These are phyloP conservation scores for Verruconis gallopava DNA, from an alignment of 2,329 filamentous ascomycete species.

Conservation along the genomic window DNA sequence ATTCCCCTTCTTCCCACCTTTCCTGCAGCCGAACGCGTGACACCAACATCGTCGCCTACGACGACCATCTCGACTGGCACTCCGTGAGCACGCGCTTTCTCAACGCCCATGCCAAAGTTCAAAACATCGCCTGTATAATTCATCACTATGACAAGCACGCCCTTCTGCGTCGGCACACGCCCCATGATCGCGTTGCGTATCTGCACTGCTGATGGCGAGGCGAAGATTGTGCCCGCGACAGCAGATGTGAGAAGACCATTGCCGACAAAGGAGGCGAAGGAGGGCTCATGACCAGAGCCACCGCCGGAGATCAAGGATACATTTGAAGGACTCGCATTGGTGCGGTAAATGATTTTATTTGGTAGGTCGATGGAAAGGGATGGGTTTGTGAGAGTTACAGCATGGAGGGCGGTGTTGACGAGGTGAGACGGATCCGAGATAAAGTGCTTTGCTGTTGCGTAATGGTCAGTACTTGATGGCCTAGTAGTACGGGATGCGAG, in stretches of 20 bases:
- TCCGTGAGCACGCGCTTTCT: slow-evolving; percentile 75
- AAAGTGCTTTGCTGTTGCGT: slow-evolving; percentile 61
- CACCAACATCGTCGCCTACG: slow-evolving; percentile 83
- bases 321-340: slow-evolving; percentile 40
- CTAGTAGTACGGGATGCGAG: neutral
- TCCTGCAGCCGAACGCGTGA: slow-evolving; percentile 68
- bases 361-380: slow-evolving; percentile 62
- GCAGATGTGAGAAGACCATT: slow-evolving; percentile 15
- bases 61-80: slow-evolving; percentile 76
- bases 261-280: slow-evolving; percentile 16
- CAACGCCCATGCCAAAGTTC: slow-evolving; percentile 87
- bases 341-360: slow-evolving; percentile 75
- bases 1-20: slow-evolving; percentile 88
- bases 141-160: slow-evolving; percentile 85
- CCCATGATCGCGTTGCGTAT: slow-evolving; percentile 55
- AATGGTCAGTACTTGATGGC: too few species aligned
- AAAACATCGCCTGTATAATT: slow-evolving; percentile 72
- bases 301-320: slow-evolving; percentile 18
- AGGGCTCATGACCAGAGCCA: slow-evolving; percentile 19
- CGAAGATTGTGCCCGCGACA: slow-evolving; percentile 18
- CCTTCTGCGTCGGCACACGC: slow-evolving; percentile 56
- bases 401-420: slow-evolving; percentile 62
- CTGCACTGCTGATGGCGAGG: slow-evolving; percentile 16
- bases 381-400: slow-evolving; percentile 73
- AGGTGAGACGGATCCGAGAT: slow-evolving; percentile 71